phyloP scores from a whole-genome alignment of 257 asterid species.

The Plantago elongata region DNA sequence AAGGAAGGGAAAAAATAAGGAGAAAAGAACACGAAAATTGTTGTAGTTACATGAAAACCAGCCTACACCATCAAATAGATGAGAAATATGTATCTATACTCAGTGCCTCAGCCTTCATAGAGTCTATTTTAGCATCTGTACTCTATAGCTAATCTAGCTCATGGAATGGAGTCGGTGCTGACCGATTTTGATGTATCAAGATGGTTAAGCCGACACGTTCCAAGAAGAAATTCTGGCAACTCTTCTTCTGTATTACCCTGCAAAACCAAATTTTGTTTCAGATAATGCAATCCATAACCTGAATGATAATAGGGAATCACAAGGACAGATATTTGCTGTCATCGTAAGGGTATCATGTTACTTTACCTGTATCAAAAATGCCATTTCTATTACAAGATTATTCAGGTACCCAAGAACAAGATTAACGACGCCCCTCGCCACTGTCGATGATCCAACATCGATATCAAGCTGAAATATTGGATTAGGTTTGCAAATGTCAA shows the following conservation, averaged over 20 bases:
- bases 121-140: slow-evolving; percentile 3
- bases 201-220: slow-evolving; percentile 85
- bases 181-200: slow-evolving; percentile 65
- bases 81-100: neutral
- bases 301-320: no score
- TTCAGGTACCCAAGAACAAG: slow-evolving; percentile 87
- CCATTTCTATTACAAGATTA: slow-evolving; percentile 88
- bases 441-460: slow-evolving; percentile 82
- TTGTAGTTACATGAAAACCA: neutral
- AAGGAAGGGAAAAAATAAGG: no score
- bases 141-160: neutral
- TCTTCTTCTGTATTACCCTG: slow-evolving; percentile 87
- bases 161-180: slow-evolving; percentile 29
- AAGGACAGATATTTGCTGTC: neutral
- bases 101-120: slow-evolving; percentile 13
- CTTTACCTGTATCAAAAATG: slow-evolving; percentile 83
- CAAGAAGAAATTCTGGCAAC: slow-evolving; percentile 76
- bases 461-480: slow-evolving; percentile 55
- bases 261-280: neutral
- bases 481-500: neutral
- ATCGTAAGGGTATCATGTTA: neutral
- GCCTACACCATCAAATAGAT: neutral
- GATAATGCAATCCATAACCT: neutral
- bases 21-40: neutral
- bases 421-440: slow-evolving; percentile 82